Evolutionary conservation across 768 basidiomycete genomes (phyloP), one percentile per base, ranked within the genome.

Genomic region (Fibroporia radiculosa): DNA sequence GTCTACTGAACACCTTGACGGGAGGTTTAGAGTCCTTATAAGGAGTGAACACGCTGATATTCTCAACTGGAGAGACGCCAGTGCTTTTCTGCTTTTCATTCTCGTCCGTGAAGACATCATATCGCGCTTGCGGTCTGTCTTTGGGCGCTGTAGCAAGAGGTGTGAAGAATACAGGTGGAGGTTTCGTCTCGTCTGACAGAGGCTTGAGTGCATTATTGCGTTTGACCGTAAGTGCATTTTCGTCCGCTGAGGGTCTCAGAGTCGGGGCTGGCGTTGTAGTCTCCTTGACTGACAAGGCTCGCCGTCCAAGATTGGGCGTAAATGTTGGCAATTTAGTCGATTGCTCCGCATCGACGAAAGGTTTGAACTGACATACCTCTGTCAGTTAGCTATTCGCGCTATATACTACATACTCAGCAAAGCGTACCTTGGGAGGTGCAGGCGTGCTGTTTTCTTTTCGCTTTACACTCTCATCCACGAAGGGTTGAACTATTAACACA

Each of bases 1-100:
- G 85, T 13, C 82, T 75, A 47, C 78, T 84, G 62, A 89, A 89
- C 16, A 89, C 85, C 50, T 66, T 83, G 56, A 69, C 68, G 10
- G 71, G 69, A 12, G 66, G 58, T 42, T 67, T 59, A 6, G 64
- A 51, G 39, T 73, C 69, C 6, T 58, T 58, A 43, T 70, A 67
- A 2, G 72, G 66, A 22, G 60, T 58, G 43, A 71, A 69, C 26
- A 50, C 56, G 18, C 44, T 16, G 23, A 23, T 36, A 12, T 40
- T 24, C 7, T 48, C 48, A 0, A 44, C 35, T 1, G 48, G 38
- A 22, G 47, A 44, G 42, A 47, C 33, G 35, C 40, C 38, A 43
- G 25, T 35, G n/a, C 18, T 45, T 40, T 27, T 39, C 29, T 39
- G 41, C 51, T 29, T 47, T 24, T 31, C 44, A 1, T 43, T 31